Percentiles rank a stretch among this genome's conserved stretches.
These are phyloP conservation scores for Colletotrichum musae DNA, from an alignment of 2,329 filamentous ascomycete species.

Conservation along the genomic window DNA sequence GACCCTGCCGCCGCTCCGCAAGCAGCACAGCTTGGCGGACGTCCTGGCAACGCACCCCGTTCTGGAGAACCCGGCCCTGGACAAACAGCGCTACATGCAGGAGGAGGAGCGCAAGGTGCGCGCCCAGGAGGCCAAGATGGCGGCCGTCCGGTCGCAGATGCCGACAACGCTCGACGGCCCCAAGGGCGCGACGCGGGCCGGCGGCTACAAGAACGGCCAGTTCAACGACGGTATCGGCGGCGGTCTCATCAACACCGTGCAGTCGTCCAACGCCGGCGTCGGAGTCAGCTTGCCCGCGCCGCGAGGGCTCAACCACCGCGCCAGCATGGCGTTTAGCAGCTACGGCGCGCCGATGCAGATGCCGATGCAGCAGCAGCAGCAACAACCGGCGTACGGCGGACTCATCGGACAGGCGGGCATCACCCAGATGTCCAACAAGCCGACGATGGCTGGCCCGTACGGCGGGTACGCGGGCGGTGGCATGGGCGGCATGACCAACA, in stretches of 20 bases:
- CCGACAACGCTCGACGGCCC: constrained; percentile 56
- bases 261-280: constrained; percentile 46
- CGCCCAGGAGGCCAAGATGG: constrained; percentile 65
- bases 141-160: constrained; percentile 64
- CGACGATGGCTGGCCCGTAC: constrained; percentile 21
- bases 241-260: constrained; percentile 43
- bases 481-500: constrained; percentile 43
- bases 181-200: constrained; percentile 50
- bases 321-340: constrained; percentile 49
- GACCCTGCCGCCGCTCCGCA: constrained; percentile 45
- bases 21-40: constrained; percentile 71
- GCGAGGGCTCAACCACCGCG: constrained; percentile 35
- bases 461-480: constrained; percentile 36
- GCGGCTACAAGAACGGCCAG: constrained; percentile 66
- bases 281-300: constrained; percentile 44
- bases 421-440: constrained; percentile 28
- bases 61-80: constrained; percentile 56
- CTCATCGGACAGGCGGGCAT: constrained; percentile 31
- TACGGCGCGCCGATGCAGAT: constrained; percentile 46
- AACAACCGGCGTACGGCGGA: constrained; percentile 42
- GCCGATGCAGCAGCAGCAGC: constrained; percentile 21
- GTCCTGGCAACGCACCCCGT: constrained; percentile 64
- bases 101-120: constrained; percentile 57
- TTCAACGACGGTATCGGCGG: constrained; percentile 69
- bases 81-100: constrained; percentile 56